phyloP scores from a whole-genome alignment of 176 grass and related monocot genomes.

The Aegilops sharonensis region DNA sequence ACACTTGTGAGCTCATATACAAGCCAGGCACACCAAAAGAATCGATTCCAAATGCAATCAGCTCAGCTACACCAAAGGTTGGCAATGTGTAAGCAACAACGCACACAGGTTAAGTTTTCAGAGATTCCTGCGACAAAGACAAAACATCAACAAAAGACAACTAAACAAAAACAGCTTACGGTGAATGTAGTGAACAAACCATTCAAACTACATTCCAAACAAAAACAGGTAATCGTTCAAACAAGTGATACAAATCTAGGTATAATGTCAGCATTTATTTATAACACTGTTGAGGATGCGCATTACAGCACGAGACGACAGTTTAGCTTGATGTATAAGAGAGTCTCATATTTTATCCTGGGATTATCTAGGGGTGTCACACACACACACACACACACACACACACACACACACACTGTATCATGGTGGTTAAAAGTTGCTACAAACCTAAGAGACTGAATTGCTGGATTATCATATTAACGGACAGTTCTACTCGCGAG shows the following conservation, averaged over 20 bases:
- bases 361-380: too few species aligned
- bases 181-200: not conserved
- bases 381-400: too few species aligned
- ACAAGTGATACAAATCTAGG: not conserved
- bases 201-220: not conserved
- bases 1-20: constrained; percentile 68
- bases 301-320: not conserved
- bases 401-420: not conserved
- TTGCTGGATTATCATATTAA: not conserved
- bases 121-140: constrained; percentile 3
- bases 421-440: not conserved
- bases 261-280: not conserved
- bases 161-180: not conserved
- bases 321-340: not conserved
- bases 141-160: not conserved
- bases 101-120: not conserved
- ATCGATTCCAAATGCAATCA: not conserved
- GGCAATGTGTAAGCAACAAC: not conserved
- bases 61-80: not conserved
- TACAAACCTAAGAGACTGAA: not conserved
- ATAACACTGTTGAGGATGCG: too few species aligned
- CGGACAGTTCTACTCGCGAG: not conserved
- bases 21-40: not conserved
- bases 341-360: not conserved
- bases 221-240: not conserved